A percentile compares a stretch with the other conserved stretches of the same genome.
phyloP scores from a whole-genome alignment of 2,329 filamentous ascomycete species.

The Rhexocercosporidium sp. region DNA sequence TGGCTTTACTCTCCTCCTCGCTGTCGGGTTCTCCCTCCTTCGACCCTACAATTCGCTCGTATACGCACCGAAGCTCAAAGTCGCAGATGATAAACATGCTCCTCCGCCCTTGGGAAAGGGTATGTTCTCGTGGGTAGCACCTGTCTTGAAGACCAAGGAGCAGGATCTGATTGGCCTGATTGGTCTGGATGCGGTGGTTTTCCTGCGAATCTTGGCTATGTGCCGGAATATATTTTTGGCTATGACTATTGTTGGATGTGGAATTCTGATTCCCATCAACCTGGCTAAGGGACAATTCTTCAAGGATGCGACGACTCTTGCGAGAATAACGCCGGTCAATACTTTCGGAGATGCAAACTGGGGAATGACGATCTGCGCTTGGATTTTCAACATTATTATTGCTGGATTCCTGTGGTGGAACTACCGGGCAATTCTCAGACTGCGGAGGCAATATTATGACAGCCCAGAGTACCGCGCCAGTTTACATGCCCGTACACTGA shows the following conservation, averaged over 20 bases:
- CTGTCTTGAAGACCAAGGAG: conserved; percentile 80
- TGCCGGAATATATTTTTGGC: conserved; percentile 85
- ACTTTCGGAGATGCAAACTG: conserved; percentile 60
- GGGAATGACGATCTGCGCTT: conserved; percentile 64
- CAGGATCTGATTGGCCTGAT: conserved; percentile 78
- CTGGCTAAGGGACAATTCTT: conserved; percentile 54
- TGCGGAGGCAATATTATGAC: conserved; percentile 82
- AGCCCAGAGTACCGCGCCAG: conserved; percentile 87
- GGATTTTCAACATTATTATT: conserved; percentile 75
- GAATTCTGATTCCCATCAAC: conserved; percentile 83
- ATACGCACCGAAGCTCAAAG: conserved; percentile 92
- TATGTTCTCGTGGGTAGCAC: conserved; percentile 85
- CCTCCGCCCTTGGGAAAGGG: conserved; percentile 86
- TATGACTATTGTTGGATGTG: conserved; percentile 74
- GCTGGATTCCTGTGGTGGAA: conserved; percentile 89
- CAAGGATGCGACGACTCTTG: conserved; percentile 50
- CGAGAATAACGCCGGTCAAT: conserved; percentile 63
- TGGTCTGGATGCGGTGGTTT: conserved; percentile 89
- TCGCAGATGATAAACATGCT: conserved; percentile 87
- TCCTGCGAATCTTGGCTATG: conserved; percentile 89
- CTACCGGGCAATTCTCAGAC: conserved; percentile 72
- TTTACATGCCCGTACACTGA: conserved; percentile 75
- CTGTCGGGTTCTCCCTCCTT: conserved; percentile 83
- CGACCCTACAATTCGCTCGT: conserved; percentile 91
- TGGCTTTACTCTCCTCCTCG: conserved; percentile 73